Evolutionary conservation across 129 eudicot species (phyloP), one percentile per base, ranked within the genome.

Genomic region (Lonicera japonica): DNA sequence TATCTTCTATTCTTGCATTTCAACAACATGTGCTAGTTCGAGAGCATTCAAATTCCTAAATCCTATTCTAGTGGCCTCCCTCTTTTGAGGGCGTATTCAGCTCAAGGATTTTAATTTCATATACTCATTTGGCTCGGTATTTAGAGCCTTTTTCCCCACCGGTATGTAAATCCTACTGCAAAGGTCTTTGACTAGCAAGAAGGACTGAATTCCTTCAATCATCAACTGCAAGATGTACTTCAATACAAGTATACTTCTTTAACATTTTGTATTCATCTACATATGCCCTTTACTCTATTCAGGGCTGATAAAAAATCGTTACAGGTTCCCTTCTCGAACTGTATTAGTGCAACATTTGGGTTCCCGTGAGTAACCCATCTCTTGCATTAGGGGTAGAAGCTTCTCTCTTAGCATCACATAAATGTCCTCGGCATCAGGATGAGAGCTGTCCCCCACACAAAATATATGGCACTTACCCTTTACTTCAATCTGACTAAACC

Each of bases 391-490:
- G 13, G 77, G 86, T 5, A 73, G 56, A 69, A 81, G 82, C 55
- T 56, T 73, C 21, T 69, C 82, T 38, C 18, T 64, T 54, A 77
- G 47, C 54, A 81, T 41, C 25, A 5, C 18, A 40, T 66, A 53
- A 25, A 75, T 78, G 52, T 67, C 61, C 40, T 63, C 24, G 50
- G 59, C 56, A 9, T 77, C 73, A 54, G 83, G 66, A 68, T 78
- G 80, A 60, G 70, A 70, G 38, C 47, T 65, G 36, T 74, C 84
- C 61, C 88, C 81, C 25, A 38, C 76, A 14, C 62, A 68, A 65
- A 82, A 82, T 54, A 74, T 64, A 64, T 64, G 81, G 65, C 40
- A 62, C 65, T 50, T 73, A 10, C 88, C 88, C 36, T 67, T 64
- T 5, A 82, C 68, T 29, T 74, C 67, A 43, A 82, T 63, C 72